phyloP scores from a whole-genome alignment of 2,329 filamentous ascomycete species.

The Arthrobotrys sinensis region DNA sequence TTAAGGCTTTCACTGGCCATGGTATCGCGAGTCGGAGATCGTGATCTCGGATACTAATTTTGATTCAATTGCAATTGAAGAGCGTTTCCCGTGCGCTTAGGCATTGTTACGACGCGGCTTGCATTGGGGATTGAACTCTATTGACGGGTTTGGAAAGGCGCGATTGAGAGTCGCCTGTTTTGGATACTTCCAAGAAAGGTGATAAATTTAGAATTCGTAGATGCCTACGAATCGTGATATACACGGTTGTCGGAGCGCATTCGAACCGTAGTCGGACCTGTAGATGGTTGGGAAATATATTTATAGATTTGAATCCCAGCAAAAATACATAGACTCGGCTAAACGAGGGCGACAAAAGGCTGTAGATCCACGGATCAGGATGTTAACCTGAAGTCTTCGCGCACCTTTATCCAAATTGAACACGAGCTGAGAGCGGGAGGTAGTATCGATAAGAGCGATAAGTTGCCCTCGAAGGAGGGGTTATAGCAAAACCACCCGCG shows the following conservation, averaged over 20 bases:
- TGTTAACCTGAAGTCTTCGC: conserved; percentile 3
- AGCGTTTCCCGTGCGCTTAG: conserved; percentile 39
- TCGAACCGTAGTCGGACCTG: background rate
- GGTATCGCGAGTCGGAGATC: conserved; percentile 30
- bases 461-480: conserved; percentile 1
- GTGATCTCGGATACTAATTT: conserved; percentile 4
- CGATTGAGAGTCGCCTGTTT: conserved; percentile 39
- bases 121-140: conserved; percentile 13
- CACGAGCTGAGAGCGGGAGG: background rate
- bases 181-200: conserved; percentile 13
- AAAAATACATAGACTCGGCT: background rate
- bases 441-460: conserved; percentile 25
- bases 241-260: background rate
- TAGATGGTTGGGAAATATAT: conserved; percentile 3
- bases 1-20: background rate
- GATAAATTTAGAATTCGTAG: conserved; percentile 43
- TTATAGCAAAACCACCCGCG: conserved; percentile 17
- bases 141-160: conserved; percentile 42
- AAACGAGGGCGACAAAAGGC: conserved; percentile 4
- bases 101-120: conserved; percentile 5
- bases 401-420: conserved; percentile 11
- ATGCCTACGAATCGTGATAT: background rate
- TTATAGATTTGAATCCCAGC: conserved; percentile 1
- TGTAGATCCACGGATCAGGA: background rate
- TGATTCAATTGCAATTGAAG: background rate